These are phyloP conservation scores for Daldinia sp. DNA, from an alignment of 2,329 filamentous ascomycete species.

Conservation along the genomic window DNA sequence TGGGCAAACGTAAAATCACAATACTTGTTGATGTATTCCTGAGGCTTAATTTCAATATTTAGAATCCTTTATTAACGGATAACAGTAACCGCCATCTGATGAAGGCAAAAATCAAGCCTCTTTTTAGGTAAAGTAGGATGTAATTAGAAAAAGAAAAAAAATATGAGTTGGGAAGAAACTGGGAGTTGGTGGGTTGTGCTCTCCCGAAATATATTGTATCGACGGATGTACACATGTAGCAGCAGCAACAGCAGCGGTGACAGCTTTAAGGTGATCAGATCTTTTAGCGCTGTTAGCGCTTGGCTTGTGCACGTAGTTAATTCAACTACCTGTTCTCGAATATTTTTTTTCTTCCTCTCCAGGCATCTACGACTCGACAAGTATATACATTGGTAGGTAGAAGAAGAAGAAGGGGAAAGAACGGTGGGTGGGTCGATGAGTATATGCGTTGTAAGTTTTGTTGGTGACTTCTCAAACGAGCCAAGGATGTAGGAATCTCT, in stretches of 20 bases:
- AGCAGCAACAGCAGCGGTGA: neutral
- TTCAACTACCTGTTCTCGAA: slow-evolving; percentile 1
- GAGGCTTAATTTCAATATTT: neutral
- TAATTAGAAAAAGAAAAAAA: neutral
- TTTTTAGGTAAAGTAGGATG: neutral
- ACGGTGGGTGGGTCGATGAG: neutral
- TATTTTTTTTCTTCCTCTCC: neutral
- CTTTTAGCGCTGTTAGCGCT: slow-evolving; percentile 26
- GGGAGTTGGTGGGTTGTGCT: neutral
- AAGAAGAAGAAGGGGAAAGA: neutral
- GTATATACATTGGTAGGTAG: neutral
- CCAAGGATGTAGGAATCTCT: slow-evolving; percentile 1
- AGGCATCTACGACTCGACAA: neutral
- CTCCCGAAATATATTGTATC: slow-evolving; percentile 11
- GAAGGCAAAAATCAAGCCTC: neutral
- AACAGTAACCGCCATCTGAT: neutral
- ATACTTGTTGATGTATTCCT: neutral
- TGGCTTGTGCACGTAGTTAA: slow-evolving; percentile 18
- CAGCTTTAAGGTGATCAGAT: slow-evolving; percentile 4
- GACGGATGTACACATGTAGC: neutral
- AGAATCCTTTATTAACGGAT: neutral
- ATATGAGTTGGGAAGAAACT: neutral
- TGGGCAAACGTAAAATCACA: slow-evolving; percentile 7
- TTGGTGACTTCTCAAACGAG: slow-evolving; percentile 2
- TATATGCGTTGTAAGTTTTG: slow-evolving; percentile 9